Conservation (phyloP, 495 filamentous ascomycete species). For the Aspergillus homomorphus region DNA sequence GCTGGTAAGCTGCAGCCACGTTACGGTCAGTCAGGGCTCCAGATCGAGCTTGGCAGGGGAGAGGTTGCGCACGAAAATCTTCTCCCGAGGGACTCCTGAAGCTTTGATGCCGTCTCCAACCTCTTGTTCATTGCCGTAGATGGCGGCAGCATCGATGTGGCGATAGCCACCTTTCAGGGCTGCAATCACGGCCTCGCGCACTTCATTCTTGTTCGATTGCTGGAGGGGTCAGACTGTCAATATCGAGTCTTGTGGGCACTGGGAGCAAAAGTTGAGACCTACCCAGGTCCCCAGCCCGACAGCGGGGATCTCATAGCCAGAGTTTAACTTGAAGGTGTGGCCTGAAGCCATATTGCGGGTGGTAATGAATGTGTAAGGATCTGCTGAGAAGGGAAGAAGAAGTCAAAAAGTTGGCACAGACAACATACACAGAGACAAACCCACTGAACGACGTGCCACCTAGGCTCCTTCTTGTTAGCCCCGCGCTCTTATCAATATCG, state of each 20-base stretch:
- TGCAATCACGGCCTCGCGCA: constrained; percentile 52
- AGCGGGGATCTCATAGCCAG: constrained; percentile 54
- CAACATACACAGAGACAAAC: not conserved
- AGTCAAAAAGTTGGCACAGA: not conserved
- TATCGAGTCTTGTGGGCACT: not conserved
- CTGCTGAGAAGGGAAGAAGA: not conserved
- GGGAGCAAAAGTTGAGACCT: not conserved
- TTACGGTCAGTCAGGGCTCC: not conserved
- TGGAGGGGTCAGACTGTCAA: constrained; percentile 38
- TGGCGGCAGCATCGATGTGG: constrained; percentile 70
- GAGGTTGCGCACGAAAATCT: constrained; percentile 35
- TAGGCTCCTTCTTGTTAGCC: not conserved
- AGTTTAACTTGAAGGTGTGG: constrained; percentile 60
- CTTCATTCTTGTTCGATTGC: constrained; percentile 39
- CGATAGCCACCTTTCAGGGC: constrained; percentile 63
- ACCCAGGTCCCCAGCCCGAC: constrained; percentile 66
- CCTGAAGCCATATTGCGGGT: constrained; percentile 12
- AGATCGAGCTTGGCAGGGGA: no score
- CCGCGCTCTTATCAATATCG: not conserved
- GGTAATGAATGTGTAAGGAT: not conserved
- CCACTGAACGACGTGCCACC: no score
- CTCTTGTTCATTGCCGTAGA: constrained; percentile 69
- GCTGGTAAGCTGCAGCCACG: constrained; percentile 14
- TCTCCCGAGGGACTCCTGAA: constrained; percentile 52
- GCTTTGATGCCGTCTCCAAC: constrained; percentile 64